Conservation (phyloP, 306 rosid species). For the Trifolium subterraneum region DNA sequence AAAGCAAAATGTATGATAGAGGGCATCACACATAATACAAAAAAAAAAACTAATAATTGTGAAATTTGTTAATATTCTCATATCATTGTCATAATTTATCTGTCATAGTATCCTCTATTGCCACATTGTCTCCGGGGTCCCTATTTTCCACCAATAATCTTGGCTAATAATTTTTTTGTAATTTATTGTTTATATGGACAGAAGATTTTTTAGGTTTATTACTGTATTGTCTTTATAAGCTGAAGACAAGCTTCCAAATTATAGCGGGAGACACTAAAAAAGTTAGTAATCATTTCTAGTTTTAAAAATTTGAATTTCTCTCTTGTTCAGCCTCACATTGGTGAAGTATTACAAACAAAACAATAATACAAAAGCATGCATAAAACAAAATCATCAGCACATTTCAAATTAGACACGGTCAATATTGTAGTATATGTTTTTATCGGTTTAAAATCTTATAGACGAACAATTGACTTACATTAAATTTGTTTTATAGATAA, state of each 20-base stretch:
- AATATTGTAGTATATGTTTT: background rate
- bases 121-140: background rate
- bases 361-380: background rate
- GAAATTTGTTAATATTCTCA: slow-evolving; percentile 14
- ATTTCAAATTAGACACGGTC: background rate
- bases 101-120: slow-evolving; percentile 11
- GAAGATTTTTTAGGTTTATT: background rate
- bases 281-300: background rate
- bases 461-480: background rate
- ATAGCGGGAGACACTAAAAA: background rate
- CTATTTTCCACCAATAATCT: background rate
- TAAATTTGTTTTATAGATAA: background rate
- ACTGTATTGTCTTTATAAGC: slow-evolving; percentile 14
- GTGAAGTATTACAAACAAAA: background rate
- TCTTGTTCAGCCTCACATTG: background rate
- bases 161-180: background rate
- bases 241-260: slow-evolving; percentile 14
- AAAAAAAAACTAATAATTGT: background rate
- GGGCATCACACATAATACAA: background rate
- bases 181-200: background rate
- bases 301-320: background rate
- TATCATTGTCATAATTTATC: slow-evolving; percentile 3
- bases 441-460: background rate
- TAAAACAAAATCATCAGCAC: background rate
- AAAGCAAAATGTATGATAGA: background rate